Percentiles rank a stretch among this genome's conserved stretches.
Conservation (phyloP, 2,329 filamentous ascomycete genomes). For the Graphium sp. region DNA sequence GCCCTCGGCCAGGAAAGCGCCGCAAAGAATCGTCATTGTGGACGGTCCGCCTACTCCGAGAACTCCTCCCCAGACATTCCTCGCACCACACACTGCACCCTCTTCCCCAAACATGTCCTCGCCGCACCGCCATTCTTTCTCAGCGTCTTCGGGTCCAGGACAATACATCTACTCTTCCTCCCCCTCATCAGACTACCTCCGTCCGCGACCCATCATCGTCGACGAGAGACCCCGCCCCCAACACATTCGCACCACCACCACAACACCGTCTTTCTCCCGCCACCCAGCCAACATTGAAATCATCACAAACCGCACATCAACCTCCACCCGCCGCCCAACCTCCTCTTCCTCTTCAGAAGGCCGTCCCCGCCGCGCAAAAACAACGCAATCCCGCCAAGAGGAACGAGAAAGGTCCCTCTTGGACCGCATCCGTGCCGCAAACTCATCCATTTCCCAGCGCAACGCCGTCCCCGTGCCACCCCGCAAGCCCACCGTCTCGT, state of each 20-base stretch:
- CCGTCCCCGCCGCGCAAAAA: no score
- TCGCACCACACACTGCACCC: slow-evolving; percentile 20
- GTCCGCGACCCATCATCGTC: slow-evolving; percentile 18
- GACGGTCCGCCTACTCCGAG: slow-evolving; percentile 26
- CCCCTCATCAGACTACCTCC: slow-evolving; percentile 8
- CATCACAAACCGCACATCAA: no score
- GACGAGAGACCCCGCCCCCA: slow-evolving; percentile 15
- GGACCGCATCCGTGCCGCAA: slow-evolving; percentile 20
- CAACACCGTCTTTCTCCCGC: no score
- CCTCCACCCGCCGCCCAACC: no score
- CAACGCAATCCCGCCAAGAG: no score
- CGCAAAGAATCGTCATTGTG: slow-evolving; percentile 25
- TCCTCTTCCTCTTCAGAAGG: no score
- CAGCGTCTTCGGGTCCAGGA: slow-evolving; percentile 6
- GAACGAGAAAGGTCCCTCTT: slow-evolving; percentile 11
- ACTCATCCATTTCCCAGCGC: slow-evolving; percentile 22
- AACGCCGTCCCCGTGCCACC: slow-evolving; percentile 12
- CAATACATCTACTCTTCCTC: slow-evolving; percentile 7
- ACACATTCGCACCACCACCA: no score
- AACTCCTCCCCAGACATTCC: slow-evolving; percentile 25
- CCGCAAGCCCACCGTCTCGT: no score
- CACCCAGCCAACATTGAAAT: no score
- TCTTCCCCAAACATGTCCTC: slow-evolving; percentile 20
- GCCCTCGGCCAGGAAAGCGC: slow-evolving; percentile 6
- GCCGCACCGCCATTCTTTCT: slow-evolving; percentile 10